Evolutionary conservation across 257 asterid genomes (phyloP).

Genomic region (Sherardia arvensis): DNA sequence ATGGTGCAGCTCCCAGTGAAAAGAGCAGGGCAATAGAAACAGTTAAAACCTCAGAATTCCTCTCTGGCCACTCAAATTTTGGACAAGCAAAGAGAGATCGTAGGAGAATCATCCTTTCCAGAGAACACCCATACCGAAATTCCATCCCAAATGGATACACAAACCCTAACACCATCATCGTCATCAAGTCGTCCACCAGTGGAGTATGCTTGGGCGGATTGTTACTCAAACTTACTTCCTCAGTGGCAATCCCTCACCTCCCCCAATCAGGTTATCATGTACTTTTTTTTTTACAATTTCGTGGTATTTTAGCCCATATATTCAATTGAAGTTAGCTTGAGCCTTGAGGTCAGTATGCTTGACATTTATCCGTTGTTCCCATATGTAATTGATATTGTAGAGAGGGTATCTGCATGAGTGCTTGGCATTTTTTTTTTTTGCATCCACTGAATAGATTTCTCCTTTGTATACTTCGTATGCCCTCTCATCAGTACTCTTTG

Average conservation of each 20-base stretch:
- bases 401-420: neutral
- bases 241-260: constrained; percentile 51
- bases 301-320: neutral
- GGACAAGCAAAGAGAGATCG: neutral
- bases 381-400: neutral
- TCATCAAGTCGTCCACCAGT: constrained; percentile 39
- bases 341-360: neutral
- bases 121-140: neutral
- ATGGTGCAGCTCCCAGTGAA: neutral
- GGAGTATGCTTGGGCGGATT: constrained; percentile 66
- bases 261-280: constrained; percentile 35
- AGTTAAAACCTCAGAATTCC: neutral
- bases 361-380: neutral
- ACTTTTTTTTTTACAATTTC: neutral
- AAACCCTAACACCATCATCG: constrained; percentile 73
- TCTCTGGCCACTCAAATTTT: constrained; percentile 1
- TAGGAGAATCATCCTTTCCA: neutral
- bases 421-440: neutral
- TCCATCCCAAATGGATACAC: constrained; percentile 40
- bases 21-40: neutral
- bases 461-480: too few relatives aligned
- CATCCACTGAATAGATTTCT: neutral
- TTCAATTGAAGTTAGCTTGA: neutral
- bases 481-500: neutral
- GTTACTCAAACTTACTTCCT: constrained; percentile 46